Base-by-base conservation (phyloP, 805 yeast genomes). In the Saturnispora diversa region DNA sequence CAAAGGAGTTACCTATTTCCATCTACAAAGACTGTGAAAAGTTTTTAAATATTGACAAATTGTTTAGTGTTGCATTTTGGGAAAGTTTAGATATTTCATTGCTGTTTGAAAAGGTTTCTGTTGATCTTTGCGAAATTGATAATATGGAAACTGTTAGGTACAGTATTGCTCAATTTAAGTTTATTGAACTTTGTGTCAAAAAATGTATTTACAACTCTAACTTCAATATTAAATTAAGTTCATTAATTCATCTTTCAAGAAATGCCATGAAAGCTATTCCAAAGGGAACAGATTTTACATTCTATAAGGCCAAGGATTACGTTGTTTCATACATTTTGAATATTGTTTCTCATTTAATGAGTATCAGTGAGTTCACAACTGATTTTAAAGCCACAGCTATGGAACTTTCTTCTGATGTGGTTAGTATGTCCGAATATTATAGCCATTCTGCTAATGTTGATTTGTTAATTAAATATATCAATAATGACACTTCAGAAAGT, bases 301-400 rank as follows among this genome's bases (percentile, higher is more conserved):
- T 69, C 44, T 70, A 72, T 46, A 73, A 69, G 47, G 50, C 64
- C 5, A 65, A 60, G 40, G 74, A 70, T 37, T 58, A 53, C n/a
- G 55, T 65, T 4, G 50, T 44, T 35, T 69, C 70, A 3, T 56
- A 56, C 28, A 51, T 55, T 29, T 28, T 50, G 19, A 30, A 35
- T 3, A 37, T 40, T n/a, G 27, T 44, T 13, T 34, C 16, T 11
- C 32, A 48, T 11, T n/a, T 56, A 6, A 16, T 54, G 16, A 51
- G 46, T 10, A 31, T 50, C 9, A 42, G 43, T 13, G 19, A 37
- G 5, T 29, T 49, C 19, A 25, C 26, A 22, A 1, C 5, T 2
- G 30, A 22, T 1, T 29, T 44, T 6, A 50, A 44, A 26, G 4
- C n/a, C 1, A 23, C 21, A 2, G 26, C 51, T 9, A 37, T 54